Percentiles rank a stretch among this genome's conserved stretches.
These are phyloP conservation scores for Leccinum huronense DNA, from an alignment of 1,284 basidiomycete genomes.

Conservation along the genomic window DNA sequence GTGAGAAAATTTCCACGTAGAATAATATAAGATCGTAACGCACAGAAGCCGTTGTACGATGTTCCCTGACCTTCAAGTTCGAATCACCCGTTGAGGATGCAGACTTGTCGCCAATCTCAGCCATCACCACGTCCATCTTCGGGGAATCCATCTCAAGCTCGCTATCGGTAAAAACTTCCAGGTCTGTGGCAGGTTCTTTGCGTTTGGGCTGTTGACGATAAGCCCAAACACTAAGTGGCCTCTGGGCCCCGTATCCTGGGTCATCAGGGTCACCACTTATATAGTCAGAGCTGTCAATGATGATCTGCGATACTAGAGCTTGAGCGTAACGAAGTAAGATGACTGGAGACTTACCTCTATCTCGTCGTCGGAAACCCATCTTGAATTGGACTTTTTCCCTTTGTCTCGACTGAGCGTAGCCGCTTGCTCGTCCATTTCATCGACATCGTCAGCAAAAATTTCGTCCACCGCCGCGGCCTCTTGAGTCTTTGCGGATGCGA, in stretches of 20 bases:
- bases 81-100: background rate
- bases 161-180: background rate
- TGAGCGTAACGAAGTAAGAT: background rate
- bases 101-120: background rate
- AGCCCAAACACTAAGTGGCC: background rate
- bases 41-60: background rate
- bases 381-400: background rate
- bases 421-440: background rate
- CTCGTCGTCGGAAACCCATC: background rate
- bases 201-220: background rate
- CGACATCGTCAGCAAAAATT: background rate
- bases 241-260: background rate
- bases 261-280: background rate
- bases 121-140: background rate
- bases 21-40: background rate
- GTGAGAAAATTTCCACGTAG: background rate
- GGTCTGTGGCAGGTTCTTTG: background rate
- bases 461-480: background rate
- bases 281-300: background rate
- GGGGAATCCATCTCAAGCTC: background rate
- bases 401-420: background rate
- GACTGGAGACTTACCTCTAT: background rate
- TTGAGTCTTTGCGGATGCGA: background rate
- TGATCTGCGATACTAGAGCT: background rate
- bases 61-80: background rate